Evolutionary conservation across 2,329 filamentous ascomycete species (phyloP).

Genomic region (Pseudogymnoascus sp.): DNA sequence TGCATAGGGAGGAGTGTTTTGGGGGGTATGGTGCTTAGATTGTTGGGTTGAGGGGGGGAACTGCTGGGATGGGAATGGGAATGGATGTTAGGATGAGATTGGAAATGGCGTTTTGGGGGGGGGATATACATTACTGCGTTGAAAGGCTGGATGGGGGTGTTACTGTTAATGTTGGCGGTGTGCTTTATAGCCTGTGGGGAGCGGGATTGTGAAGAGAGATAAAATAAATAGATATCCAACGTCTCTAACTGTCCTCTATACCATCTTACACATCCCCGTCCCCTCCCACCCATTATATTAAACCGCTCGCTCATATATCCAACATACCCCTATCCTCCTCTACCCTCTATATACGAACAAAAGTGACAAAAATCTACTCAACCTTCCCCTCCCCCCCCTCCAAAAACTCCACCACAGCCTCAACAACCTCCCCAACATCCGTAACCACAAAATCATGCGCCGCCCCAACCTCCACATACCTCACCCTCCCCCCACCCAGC

Average conservation of each 20-base stretch:
- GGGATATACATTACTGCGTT: neutral
- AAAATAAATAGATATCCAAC: neutral
- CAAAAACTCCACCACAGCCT: slow-evolving; percentile 44
- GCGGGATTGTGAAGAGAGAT: neutral
- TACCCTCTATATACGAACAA: too few relatives aligned
- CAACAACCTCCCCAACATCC: slow-evolving; percentile 38
- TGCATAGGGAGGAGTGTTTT: slow-evolving; percentile 66
- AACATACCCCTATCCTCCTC: neutral
- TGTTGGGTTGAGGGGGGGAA: neutral
- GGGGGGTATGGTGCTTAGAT: slow-evolving; percentile 48
- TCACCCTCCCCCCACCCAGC: slow-evolving; percentile 35
- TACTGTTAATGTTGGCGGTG: neutral
- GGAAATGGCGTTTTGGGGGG: neutral
- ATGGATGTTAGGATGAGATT: neutral
- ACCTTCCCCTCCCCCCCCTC: slow-evolving; percentile 15
- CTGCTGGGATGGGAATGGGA: neutral
- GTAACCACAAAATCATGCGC: slow-evolving; percentile 59
- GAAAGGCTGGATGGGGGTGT: neutral
- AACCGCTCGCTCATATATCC: neutral
- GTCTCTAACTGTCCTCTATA: neutral
- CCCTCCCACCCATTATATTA: neutral
- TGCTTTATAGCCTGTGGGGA: neutral
- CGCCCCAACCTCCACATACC: slow-evolving; percentile 45
- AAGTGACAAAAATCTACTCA: neutral
- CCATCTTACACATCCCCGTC: neutral